Percentiles rank a stretch among this genome's conserved stretches.
These are phyloP conservation scores for Globisporangium solare DNA, from an alignment of 352 stramenopile genomes.

Conservation along the genomic window DNA sequence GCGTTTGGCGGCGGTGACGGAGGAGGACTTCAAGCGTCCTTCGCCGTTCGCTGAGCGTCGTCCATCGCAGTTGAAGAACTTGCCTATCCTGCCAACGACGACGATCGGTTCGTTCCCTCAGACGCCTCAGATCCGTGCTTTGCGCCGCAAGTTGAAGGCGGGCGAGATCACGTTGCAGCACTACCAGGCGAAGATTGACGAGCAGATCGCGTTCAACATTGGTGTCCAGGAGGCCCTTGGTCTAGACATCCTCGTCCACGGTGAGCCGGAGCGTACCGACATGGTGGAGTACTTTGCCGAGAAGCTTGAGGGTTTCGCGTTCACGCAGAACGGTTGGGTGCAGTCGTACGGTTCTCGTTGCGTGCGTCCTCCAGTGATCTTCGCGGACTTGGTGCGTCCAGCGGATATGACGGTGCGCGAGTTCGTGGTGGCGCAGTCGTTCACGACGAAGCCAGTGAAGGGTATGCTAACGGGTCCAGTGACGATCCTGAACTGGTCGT, in stretches of 20 bases:
- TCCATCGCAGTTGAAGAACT: conserved; percentile 53
- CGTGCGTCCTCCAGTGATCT: conserved; percentile 91
- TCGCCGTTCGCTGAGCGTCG: conserved; percentile 79
- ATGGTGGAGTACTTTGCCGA: conserved; percentile 96
- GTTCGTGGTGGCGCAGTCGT: conserved; percentile 87
- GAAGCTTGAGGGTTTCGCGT: conserved; percentile 90
- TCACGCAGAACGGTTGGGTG: conserved; percentile 92
- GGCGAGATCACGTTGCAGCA: conserved; percentile 67
- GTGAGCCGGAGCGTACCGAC: conserved; percentile 91
- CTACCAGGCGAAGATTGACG: conserved; percentile 87
- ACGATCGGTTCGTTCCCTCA: conserved; percentile 94
- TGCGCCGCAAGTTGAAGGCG: conserved; percentile 78
- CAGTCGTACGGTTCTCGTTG: conserved; percentile 92
- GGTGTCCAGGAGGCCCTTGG: conserved; percentile 88
- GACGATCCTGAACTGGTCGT: conserved; percentile 96
- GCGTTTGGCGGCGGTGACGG: conserved; percentile 51
- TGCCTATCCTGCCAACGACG: conserved; percentile 88
- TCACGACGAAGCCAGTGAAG: conserved; percentile 90
- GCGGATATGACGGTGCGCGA: conserved; percentile 89
- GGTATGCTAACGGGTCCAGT: conserved; percentile 93
- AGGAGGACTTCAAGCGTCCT: conserved; percentile 76
- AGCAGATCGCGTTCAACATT: conserved; percentile 91
- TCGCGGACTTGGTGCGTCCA: conserved; percentile 81
- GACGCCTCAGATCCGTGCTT: conserved; percentile 81
- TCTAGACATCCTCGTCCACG: conserved; percentile 92